phyloP scores from a whole-genome alignment of 2,329 filamentous ascomycete genomes.

The Epichloe scottii region DNA sequence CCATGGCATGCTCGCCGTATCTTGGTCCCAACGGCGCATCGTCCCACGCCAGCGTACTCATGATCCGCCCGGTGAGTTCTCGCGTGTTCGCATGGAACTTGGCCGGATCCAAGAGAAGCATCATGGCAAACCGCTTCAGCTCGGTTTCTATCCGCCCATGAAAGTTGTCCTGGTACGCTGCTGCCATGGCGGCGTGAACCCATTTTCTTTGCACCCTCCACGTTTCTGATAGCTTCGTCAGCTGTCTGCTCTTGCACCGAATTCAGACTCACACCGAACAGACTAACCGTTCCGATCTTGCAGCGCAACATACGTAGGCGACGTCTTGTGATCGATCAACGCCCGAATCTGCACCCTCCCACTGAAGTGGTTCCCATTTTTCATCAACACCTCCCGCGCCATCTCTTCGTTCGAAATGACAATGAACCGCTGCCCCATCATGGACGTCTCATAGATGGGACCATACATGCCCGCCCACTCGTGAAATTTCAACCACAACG shows the following conservation, averaged over 20 bases:
- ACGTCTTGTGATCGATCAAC: conserved; percentile 35
- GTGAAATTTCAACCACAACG: conserved; percentile 38
- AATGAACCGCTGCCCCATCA: conserved; percentile 27
- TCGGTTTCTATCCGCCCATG: conserved; percentile 37
- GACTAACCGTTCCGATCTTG: conserved; percentile 25
- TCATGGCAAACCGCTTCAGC: conserved; percentile 31
- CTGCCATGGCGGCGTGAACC: conserved; percentile 36
- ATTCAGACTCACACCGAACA: neutral
- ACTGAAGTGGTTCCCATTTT: conserved; percentile 36
- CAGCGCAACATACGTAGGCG: conserved; percentile 34
- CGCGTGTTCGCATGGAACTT: conserved; percentile 33
- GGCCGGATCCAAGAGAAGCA: conserved; percentile 32
- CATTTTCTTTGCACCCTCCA: conserved; percentile 39
- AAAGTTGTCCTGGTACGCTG: conserved; percentile 27
- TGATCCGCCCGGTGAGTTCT: conserved; percentile 37
- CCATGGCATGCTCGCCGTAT: conserved; percentile 34
- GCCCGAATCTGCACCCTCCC: conserved; percentile 38
- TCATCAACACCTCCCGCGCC: conserved; percentile 34
- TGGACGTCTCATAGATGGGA: conserved; percentile 31
- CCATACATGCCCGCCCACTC: conserved; percentile 31
- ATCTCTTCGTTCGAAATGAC: conserved; percentile 36
- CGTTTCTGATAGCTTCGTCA: conserved; percentile 20
- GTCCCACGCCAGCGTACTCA: conserved; percentile 37
- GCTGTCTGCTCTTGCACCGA: neutral
- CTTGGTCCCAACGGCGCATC: conserved; percentile 32